phyloP scores from a whole-genome alignment of 2,329 filamentous ascomycete genomes.

The Hypoxylon sp. region DNA sequence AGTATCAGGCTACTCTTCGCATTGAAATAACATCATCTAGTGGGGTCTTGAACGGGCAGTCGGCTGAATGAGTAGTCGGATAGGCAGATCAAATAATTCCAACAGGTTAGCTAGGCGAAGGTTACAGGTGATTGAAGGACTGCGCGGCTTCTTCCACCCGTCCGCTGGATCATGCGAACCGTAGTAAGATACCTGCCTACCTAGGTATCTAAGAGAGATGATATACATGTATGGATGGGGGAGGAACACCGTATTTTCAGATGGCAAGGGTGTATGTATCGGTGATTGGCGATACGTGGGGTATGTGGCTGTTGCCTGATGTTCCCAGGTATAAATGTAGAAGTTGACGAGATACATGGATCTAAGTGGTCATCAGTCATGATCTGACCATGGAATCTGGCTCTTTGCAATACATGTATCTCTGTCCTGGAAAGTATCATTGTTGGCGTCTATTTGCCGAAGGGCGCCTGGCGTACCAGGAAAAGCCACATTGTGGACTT shows the following conservation, averaged over 20 bases:
- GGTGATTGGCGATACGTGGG: slow-evolving; percentile 17
- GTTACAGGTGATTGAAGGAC: slow-evolving; percentile 21
- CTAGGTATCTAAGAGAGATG: not conserved
- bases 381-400: slow-evolving; percentile 19
- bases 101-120: slow-evolving; percentile 12
- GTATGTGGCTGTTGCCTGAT: slow-evolving; percentile 13
- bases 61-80: slow-evolving; percentile 17
- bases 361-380: not conserved
- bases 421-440: slow-evolving; percentile 15
- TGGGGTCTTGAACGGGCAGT: slow-evolving; percentile 6
- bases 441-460: slow-evolving; percentile 18
- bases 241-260: slow-evolving; percentile 1
- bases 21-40: slow-evolving; percentile 9
- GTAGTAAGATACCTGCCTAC: not conserved
- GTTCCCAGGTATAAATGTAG: not conserved
- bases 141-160: slow-evolving; percentile 28
- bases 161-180: slow-evolving; percentile 18
- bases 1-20: slow-evolving; percentile 9
- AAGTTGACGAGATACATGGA: not conserved
- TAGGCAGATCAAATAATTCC: slow-evolving; percentile 9
- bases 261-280: slow-evolving; percentile 9
- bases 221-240: slow-evolving; percentile 3
- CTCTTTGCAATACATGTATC: slow-evolving; percentile 11
- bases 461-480: slow-evolving; percentile 12
- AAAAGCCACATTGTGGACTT: slow-evolving; percentile 12